Evolutionary conservation across 371 early-diverging fungal species (phyloP).

Genomic region (Hamiltosporidium tvaerminnensis): DNA sequence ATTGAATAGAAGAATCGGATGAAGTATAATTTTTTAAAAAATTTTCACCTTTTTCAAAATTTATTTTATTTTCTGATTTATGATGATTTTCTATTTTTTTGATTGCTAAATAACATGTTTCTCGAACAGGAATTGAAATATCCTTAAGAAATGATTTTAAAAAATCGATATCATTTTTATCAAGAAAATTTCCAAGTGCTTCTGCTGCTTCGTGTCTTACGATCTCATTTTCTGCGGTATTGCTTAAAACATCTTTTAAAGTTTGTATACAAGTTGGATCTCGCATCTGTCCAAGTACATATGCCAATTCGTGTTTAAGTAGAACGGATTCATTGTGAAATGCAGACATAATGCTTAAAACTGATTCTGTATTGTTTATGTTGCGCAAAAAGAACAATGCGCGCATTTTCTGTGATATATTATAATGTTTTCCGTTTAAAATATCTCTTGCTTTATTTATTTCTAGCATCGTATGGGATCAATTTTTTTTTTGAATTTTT

Average conservation of each 20-base stretch:
- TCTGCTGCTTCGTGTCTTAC: constrained; percentile 76
- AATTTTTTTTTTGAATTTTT: too few species aligned
- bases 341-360: constrained; percentile 45
- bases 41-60: background rate
- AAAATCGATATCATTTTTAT: constrained; percentile 10
- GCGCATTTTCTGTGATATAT: constrained; percentile 45
- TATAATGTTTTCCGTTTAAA: background rate
- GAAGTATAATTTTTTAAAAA: too few species aligned
- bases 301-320: constrained; percentile 91
- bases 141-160: constrained; percentile 24
- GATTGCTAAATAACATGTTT: constrained; percentile 83
- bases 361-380: constrained; percentile 31
- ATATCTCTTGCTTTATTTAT: background rate
- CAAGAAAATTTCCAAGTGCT: constrained; percentile 42
- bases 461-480: too few species aligned
- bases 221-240: constrained; percentile 69
- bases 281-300: constrained; percentile 90
- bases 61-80: background rate
- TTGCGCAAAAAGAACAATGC: constrained; percentile 46
- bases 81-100: constrained; percentile 52
- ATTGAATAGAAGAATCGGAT: background rate
- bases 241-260: constrained; percentile 59
- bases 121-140: constrained; percentile 54
- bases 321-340: constrained; percentile 72
- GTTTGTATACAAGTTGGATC: constrained; percentile 62